phyloP scores from a whole-genome alignment of 495 filamentous ascomycete species.

The Neurospora sublineolata region DNA sequence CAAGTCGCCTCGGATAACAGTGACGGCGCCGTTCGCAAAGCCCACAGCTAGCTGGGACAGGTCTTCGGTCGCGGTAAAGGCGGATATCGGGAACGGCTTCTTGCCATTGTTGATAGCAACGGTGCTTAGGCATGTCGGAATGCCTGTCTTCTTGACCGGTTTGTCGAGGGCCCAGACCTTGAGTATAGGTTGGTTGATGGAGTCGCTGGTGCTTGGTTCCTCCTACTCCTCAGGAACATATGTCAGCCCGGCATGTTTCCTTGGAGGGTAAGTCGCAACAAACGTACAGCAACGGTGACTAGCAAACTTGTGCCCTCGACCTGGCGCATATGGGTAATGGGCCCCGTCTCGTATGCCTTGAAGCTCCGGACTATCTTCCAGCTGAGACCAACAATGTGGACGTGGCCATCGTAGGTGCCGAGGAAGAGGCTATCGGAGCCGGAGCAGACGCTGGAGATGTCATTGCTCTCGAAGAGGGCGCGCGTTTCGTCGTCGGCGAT shows the following conservation, averaged over 20 bases:
- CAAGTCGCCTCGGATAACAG: conserved; percentile 83
- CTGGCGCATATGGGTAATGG: conserved; percentile 93
- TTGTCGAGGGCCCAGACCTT: conserved; percentile 97
- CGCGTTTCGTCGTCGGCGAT: conserved; percentile 56
- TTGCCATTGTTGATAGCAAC: conserved; percentile 80
- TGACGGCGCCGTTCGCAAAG: conserved; percentile 91
- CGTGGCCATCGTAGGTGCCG: conserved; percentile 68
- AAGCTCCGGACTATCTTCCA: conserved; percentile 85
- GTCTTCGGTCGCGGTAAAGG: conserved; percentile 75
- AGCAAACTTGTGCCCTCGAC: conserved; percentile 77
- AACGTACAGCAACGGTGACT: conserved; percentile 58
- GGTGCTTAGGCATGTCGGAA: conserved; percentile 75
- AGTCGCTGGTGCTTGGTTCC: conserved; percentile 52
- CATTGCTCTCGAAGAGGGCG: conserved; percentile 36
- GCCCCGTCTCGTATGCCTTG: conserved; percentile 63
- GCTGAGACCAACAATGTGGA: conserved; percentile 72
- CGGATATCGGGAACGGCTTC: conserved; percentile 87
- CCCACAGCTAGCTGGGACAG: conserved; percentile 86
- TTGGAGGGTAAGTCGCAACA: neutral
- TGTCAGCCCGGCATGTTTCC: neutral
- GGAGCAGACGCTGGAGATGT: conserved; percentile 53
- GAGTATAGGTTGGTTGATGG: conserved; percentile 55
- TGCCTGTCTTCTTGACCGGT: conserved; percentile 82
- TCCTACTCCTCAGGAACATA: conserved; percentile 32
- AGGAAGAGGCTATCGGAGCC: conserved; percentile 87